These are phyloP conservation scores for Tylopilus subfusipes DNA, from an alignment of 768 basidiomycete species.

Conservation along the genomic window DNA sequence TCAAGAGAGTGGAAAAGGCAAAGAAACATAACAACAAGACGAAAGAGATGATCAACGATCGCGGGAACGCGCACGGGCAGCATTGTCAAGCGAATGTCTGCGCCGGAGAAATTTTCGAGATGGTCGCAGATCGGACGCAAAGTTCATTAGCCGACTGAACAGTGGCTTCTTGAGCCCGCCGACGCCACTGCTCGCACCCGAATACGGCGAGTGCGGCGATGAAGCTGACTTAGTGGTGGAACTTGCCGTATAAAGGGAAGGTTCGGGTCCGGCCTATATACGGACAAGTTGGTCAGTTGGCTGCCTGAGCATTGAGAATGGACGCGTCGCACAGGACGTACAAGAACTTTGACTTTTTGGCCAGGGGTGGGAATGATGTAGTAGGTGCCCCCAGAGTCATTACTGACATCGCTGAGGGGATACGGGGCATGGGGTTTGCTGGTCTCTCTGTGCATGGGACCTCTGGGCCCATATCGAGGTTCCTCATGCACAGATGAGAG, in stretches of 20 bases:
- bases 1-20: background rate
- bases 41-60: conserved; percentile 15
- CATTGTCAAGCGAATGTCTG: conserved; percentile 44
- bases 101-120: conserved; percentile 42
- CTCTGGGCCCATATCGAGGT: conserved; percentile 28
- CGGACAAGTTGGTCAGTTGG: conserved; percentile 29
- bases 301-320: conserved; percentile 13
- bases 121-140: conserved; percentile 45
- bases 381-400: conserved; percentile 67
- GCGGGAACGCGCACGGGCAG: conserved; percentile 21
- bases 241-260: conserved; percentile 56
- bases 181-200: conserved; percentile 23
- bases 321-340: conserved; percentile 38
- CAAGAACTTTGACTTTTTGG: conserved; percentile 74
- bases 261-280: conserved; percentile 40
- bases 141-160: conserved; percentile 57
- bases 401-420: conserved; percentile 41
- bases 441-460: conserved; percentile 27
- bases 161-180: conserved; percentile 50
- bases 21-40: background rate
- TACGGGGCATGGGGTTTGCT: conserved; percentile 36
- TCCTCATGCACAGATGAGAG: conserved; percentile 40
- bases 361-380: conserved; percentile 67
- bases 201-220: conserved; percentile 41
- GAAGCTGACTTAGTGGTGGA: conserved; percentile 56